These are phyloP conservation scores for Penicillium odoratum DNA, from an alignment of 495 filamentous ascomycete species.

Conservation along the genomic window DNA sequence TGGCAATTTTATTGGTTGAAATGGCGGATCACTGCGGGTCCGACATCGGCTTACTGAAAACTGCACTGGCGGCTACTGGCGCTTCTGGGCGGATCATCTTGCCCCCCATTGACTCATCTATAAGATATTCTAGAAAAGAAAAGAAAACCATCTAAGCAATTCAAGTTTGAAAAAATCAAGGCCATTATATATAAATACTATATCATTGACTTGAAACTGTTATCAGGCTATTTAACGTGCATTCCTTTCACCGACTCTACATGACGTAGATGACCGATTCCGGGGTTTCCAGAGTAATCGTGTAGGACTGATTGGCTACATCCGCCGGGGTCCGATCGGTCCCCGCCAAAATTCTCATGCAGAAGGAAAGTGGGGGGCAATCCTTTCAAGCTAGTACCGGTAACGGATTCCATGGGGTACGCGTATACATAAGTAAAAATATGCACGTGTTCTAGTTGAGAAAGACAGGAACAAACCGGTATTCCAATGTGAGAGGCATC, in stretches of 20 bases:
- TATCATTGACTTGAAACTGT: neutral
- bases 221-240: neutral
- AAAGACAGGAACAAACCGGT: too few species aligned
- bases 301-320: constrained; percentile 19
- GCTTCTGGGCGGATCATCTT: constrained; percentile 22
- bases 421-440: neutral
- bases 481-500: too few species aligned
- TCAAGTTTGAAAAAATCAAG: too few species aligned
- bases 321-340: constrained; percentile 11
- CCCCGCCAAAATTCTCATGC: constrained; percentile 6
- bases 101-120: constrained; percentile 6
- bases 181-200: neutral
- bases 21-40: constrained; percentile 8
- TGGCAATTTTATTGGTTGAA: constrained; percentile 28
- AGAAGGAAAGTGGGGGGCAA: neutral
- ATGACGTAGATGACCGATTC: constrained; percentile 24
- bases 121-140: neutral
- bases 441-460: too few species aligned
- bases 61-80: constrained; percentile 21
- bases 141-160: neutral
- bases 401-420: neutral
- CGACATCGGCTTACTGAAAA: constrained; percentile 27
- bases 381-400: neutral
- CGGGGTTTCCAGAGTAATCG: constrained; percentile 14
- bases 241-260: constrained; percentile 9